Percentiles rank a stretch among this genome's conserved stretches.
Conservation (phyloP, 2,329 filamentous ascomycete species). For the Trichoderma hamatum region DNA sequence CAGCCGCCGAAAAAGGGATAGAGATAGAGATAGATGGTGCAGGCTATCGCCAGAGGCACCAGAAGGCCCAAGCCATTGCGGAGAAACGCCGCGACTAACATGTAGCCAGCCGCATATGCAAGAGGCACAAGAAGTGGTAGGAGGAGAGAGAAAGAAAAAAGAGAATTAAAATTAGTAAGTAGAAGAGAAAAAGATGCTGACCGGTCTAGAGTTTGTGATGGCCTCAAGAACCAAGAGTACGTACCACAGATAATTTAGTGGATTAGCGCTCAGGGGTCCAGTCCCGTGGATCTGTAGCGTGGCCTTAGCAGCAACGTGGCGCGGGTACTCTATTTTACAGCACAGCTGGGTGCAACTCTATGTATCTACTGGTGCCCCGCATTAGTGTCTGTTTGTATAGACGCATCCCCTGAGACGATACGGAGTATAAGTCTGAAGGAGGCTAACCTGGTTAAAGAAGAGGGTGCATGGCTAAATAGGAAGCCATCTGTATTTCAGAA, state of each 20-base stretch:
- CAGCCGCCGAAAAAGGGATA: conserved; percentile 83
- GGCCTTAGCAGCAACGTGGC: conserved; percentile 4
- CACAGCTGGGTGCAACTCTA: background rate
- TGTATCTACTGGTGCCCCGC: conserved; percentile 12
- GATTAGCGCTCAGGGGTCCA: conserved; percentile 12
- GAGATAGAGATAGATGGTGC: conserved; percentile 80
- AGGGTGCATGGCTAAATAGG: no score
- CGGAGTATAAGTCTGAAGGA: background rate
- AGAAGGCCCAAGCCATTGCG: conserved; percentile 59
- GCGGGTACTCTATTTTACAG: background rate
- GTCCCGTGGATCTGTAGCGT: background rate
- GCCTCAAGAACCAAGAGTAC: background rate
- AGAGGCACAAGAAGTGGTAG: background rate
- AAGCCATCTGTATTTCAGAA: no score
- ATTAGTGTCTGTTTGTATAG: conserved; percentile 7
- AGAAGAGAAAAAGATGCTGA: background rate
- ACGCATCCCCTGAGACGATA: background rate
- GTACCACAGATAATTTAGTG: background rate
- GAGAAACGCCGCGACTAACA: conserved; percentile 57
- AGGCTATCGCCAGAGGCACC: conserved; percentile 66
- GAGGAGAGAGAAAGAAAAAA: background rate
- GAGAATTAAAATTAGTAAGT: background rate
- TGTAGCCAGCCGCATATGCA: conserved; percentile 49
- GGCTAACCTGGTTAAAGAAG: background rate
- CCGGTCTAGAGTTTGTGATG: background rate